Evolutionary conservation across 371 early-diverging fungal genomes (phyloP).

Genomic region (Edhazardia aedis): DNA sequence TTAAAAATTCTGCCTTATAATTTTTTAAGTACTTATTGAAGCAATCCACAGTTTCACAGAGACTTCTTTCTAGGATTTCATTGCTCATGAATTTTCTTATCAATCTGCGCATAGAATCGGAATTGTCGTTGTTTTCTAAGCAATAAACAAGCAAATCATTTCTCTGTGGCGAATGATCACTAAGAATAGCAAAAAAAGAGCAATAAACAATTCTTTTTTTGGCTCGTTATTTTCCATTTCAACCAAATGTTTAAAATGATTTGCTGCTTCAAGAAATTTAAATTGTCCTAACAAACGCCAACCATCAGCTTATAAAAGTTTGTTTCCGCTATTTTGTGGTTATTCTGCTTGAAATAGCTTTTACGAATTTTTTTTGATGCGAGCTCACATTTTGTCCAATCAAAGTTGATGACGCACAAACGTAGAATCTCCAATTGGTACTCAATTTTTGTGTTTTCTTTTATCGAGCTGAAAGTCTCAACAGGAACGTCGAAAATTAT

Average conservation of each 20-base stretch:
- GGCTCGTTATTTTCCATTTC: not conserved
- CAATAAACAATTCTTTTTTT: not conserved
- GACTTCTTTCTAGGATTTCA: slow-evolving; percentile 6
- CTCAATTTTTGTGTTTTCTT: slow-evolving; percentile 18
- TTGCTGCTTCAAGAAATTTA: slow-evolving; percentile 4
- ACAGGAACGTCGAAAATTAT: slow-evolving; percentile 34
- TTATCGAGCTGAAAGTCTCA: slow-evolving; percentile 43
- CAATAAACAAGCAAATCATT: slow-evolving; percentile 7
- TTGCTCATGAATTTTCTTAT: slow-evolving; percentile 19
- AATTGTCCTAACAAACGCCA: slow-evolving; percentile 21
- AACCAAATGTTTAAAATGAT: not conserved
- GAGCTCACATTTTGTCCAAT: slow-evolving; percentile 28
- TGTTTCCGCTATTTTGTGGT: slow-evolving; percentile 6
- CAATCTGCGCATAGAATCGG: slow-evolving; percentile 17
- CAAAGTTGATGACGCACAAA: slow-evolving; percentile 18
- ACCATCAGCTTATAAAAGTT: slow-evolving; percentile 21
- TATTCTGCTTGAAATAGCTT: slow-evolving; percentile 23
- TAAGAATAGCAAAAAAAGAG: not conserved
- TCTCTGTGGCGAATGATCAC: not conserved
- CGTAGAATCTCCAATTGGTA: slow-evolving; percentile 42
- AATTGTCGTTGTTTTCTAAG: slow-evolving; percentile 24
- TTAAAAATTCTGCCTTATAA: slow-evolving; percentile 4
- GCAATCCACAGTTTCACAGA: slow-evolving; percentile 5
- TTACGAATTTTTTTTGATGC: slow-evolving; percentile 29
- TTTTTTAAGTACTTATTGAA: too few species aligned